phyloP scores from a whole-genome alignment of 2,329 filamentous ascomycete species.

The Nothophoma quercina region DNA sequence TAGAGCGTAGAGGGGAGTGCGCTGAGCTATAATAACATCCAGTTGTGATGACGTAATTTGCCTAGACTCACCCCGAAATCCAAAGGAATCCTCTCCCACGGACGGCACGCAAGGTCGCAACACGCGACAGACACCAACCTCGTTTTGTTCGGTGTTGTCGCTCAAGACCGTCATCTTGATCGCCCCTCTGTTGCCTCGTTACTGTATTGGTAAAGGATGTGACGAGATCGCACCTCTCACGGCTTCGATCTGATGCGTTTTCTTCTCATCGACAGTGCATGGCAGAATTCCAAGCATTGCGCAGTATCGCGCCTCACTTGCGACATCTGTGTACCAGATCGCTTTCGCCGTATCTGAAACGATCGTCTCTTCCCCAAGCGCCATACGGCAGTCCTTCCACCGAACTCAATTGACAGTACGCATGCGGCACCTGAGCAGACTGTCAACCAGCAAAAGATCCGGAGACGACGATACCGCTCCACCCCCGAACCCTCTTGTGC shows the following conservation, averaged over 20 bases:
- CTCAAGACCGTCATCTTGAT: not conserved
- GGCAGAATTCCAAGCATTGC: slow-evolving; percentile 9
- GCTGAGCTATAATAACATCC: too few relatives aligned
- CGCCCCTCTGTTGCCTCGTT: too few relatives aligned
- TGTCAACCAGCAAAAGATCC: not conserved
- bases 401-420: not conserved
- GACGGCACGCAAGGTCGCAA: not conserved
- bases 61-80: not conserved
- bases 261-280: not conserved
- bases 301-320: slow-evolving; percentile 13
- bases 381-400: not conserved
- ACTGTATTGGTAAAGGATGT: not conserved
- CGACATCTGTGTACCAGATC: slow-evolving; percentile 8
- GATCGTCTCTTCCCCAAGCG: not conserved
- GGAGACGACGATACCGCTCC: not conserved
- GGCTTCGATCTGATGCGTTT: not conserved
- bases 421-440: not conserved
- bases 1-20: not conserved
- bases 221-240: not conserved
- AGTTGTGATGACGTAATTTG: not conserved
- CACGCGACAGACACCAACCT: not conserved
- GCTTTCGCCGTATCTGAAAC: not conserved
- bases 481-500: not conserved
- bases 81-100: not conserved
- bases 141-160: not conserved